Percentiles rank a stretch among this genome's conserved stretches.
Conservation (phyloP, 164 flowering plant species). For the Stephania cephalantha region DNA sequence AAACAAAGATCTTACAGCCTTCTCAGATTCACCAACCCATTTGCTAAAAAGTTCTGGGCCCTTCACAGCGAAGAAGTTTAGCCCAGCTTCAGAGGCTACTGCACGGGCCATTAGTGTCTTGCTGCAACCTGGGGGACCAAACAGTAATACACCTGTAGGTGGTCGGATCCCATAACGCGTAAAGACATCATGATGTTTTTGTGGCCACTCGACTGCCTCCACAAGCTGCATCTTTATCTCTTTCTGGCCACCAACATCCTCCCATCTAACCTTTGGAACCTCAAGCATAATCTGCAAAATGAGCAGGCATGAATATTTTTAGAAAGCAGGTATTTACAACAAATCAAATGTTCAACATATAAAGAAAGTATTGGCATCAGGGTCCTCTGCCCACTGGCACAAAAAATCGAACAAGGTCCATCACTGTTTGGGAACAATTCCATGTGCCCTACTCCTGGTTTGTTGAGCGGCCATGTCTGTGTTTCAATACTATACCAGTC, state of each 20-base stretch:
- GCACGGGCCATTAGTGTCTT: constrained; percentile 97
- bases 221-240: constrained; percentile 79
- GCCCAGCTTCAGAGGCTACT: constrained; percentile 89
- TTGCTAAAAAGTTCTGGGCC: constrained; percentile 97
- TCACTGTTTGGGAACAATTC: background rate
- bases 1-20: constrained; percentile 86
- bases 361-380: background rate
- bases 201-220: constrained; percentile 98
- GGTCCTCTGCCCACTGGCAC: background rate
- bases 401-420: background rate
- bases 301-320: background rate
- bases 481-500: background rate
- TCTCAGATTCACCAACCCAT: constrained; percentile 99
- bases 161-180: constrained; percentile 72
- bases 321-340: background rate
- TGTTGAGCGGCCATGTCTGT: background rate
- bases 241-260: constrained; percentile 89
- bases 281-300: constrained; percentile 70
- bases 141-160: constrained; percentile 82
- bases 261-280: constrained; percentile 90
- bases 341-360: background rate
- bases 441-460: background rate
- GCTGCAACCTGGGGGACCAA: constrained; percentile 99
- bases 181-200: constrained; percentile 78
- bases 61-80: constrained; percentile 90